phyloP scores from a whole-genome alignment of 2,329 filamentous ascomycete genomes.

The Colletotrichum musicola region DNA sequence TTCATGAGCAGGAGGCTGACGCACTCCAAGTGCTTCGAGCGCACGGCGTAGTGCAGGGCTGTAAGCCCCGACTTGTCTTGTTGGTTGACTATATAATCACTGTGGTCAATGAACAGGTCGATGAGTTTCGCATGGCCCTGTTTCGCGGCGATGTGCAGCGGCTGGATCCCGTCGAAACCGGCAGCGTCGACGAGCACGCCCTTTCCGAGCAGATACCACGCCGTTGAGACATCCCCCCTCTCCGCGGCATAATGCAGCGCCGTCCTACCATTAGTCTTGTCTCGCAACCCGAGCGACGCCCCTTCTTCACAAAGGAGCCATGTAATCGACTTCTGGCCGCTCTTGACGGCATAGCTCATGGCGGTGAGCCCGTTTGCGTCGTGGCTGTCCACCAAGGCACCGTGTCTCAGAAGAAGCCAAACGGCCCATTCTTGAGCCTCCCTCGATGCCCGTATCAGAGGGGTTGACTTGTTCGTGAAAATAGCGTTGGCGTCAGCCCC shows the following conservation, averaged over 20 bases:
- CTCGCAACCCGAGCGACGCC: background rate
- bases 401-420: background rate
- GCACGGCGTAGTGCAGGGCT: background rate
- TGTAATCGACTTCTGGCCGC: background rate
- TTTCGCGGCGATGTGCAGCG: background rate
- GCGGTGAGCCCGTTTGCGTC: no score
- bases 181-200: background rate
- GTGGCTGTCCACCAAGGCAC: no score
- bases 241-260: background rate
- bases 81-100: background rate
- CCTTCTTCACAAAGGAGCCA: background rate
- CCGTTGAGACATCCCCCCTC: background rate
- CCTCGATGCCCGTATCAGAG: background rate
- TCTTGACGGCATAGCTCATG: background rate
- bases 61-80: background rate
- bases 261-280: background rate
- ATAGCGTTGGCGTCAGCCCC: background rate
- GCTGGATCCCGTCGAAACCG: background rate
- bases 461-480: background rate
- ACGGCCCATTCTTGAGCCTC: background rate
- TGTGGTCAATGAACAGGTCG: background rate
- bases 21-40: background rate
- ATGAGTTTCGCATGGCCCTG: background rate
- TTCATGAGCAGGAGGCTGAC: background rate
- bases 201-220: background rate